A percentile compares a stretch with the other conserved stretches of the same genome.
Evolutionary conservation across 306 rosid genomes (phyloP).

Genomic region (Malus sieversii): DNA sequence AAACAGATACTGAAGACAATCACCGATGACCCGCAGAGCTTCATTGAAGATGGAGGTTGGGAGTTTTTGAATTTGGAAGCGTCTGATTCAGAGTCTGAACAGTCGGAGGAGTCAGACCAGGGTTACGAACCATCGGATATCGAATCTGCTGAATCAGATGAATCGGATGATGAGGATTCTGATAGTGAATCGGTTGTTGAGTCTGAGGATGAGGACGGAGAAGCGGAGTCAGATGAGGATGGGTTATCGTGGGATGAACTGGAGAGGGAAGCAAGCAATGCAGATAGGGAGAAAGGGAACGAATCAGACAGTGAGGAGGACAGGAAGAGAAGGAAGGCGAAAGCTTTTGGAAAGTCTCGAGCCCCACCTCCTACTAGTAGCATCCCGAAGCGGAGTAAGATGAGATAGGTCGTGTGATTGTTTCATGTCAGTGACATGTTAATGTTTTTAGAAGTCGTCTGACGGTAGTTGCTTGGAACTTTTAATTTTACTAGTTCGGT

Average conservation of each 20-base stretch:
- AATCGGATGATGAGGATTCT: constrained; percentile 72
- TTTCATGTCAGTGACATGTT: not conserved
- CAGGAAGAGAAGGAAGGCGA: constrained; percentile 74
- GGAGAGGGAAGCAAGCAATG: constrained; percentile 96
- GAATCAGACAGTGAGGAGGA: constrained; percentile 96
- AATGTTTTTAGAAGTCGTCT: not conserved
- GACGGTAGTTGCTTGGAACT: constrained; percentile 4
- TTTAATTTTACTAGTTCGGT: not conserved
- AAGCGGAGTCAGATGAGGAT: constrained; percentile 41
- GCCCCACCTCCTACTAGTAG: constrained; percentile 35
- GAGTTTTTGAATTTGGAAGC: constrained; percentile 92
- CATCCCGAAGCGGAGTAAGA: constrained; percentile 56
- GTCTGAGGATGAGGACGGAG: constrained; percentile 65
- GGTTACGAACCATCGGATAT: constrained; percentile 84
- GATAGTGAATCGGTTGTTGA: constrained; percentile 84
- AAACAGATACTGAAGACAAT: constrained; percentile 90
- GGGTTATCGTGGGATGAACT: constrained; percentile 94
- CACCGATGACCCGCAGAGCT: constrained; percentile 87
- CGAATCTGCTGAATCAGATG: constrained; percentile 76
- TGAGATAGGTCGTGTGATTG: constrained; percentile 32
- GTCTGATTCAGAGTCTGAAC: constrained; percentile 80
- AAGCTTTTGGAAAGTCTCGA: constrained; percentile 78
- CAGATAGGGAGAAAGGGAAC: constrained; percentile 80
- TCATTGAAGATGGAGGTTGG: constrained; percentile 95
- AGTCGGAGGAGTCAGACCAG: constrained; percentile 75